phyloP scores from a whole-genome alignment of 1,284 basidiomycete species.

The Cutaneotrichosporon mucoides region DNA sequence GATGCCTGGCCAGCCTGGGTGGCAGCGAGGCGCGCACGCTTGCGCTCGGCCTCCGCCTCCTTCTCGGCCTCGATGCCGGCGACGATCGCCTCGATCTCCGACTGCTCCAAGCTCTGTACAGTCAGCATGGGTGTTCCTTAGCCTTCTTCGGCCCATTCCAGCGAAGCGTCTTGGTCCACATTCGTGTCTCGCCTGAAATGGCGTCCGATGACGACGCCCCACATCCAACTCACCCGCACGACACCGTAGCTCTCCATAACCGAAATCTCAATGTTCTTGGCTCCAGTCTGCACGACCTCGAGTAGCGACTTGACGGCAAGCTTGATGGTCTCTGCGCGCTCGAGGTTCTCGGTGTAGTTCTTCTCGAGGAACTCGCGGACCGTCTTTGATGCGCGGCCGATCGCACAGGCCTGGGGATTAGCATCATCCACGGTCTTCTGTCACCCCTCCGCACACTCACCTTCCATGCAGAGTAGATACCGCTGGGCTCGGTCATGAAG shows the following conservation, averaged over 20 bases:
- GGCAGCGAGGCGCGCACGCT: constrained; percentile 69
- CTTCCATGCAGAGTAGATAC: constrained; percentile 99
- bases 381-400: constrained; percentile 95
- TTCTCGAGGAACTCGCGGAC: constrained; percentile 99
- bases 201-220: neutral
- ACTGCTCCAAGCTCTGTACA: constrained; percentile 69
- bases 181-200: neutral
- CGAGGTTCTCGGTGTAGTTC: constrained; percentile 90
- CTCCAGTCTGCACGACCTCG: constrained; percentile 98
- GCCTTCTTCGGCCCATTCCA: neutral
- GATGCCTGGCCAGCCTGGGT: constrained; percentile 52
- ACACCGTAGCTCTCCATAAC: constrained; percentile 93
- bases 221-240: constrained; percentile 63
- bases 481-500: constrained; percentile 96
- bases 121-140: constrained; percentile 5
- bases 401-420: constrained; percentile 76
- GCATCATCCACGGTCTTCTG: no score
- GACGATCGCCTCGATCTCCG: constrained; percentile 87
- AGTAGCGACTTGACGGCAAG: constrained; percentile 92
- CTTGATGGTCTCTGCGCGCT: constrained; percentile 86
- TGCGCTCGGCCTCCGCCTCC: constrained; percentile 89
- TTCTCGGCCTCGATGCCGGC: constrained; percentile 90
- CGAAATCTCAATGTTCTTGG: constrained; percentile 98
- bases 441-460: constrained; percentile 50
- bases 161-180: neutral